These are phyloP conservation scores for Yueomyces sp. DNA, from an alignment of 1,139 yeast species.

Conservation along the genomic window DNA sequence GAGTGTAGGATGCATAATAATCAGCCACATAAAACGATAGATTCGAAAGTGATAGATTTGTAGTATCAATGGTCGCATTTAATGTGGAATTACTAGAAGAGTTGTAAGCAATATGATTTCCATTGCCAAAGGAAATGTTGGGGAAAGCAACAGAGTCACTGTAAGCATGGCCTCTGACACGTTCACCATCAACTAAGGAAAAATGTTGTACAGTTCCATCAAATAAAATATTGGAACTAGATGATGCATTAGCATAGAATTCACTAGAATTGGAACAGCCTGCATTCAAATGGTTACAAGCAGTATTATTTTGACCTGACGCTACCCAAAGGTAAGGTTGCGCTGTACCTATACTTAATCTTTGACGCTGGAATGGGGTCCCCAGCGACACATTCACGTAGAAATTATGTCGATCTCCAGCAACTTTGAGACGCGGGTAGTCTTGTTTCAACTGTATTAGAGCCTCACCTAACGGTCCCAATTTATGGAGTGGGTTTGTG, in stretches of 20 bases:
- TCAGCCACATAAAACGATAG: conserved; percentile 27
- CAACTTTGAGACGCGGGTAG: conserved; percentile 14
- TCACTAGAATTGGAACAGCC: conserved; percentile 9
- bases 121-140: conserved; percentile 1
- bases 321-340: conserved; percentile 34
- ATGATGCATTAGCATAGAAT: conserved; percentile 10
- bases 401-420: conserved; percentile 15
- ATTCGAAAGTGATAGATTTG: conserved; percentile 9
- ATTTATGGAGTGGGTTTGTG: too few relatives aligned
- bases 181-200: conserved; percentile 12
- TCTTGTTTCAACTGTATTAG: not conserved
- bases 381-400: conserved; percentile 29
- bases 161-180: conserved; percentile 13
- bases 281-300: conserved; percentile 12
- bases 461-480: not conserved
- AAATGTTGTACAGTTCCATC: conserved; percentile 6
- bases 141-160: conserved; percentile 14
- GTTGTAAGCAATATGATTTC: not conserved
- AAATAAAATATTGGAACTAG: conserved; percentile 6
- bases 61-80: conserved; percentile 1
- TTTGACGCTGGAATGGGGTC: conserved; percentile 23
- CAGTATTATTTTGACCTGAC: conserved; percentile 14
- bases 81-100: not conserved
- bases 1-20: conserved; percentile 29
- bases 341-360: conserved; percentile 29